Percentiles rank a stretch among this genome's conserved stretches.
Conservation (phyloP, 2,329 filamentous ascomycete genomes). For the Botryotinia narcissicola region DNA sequence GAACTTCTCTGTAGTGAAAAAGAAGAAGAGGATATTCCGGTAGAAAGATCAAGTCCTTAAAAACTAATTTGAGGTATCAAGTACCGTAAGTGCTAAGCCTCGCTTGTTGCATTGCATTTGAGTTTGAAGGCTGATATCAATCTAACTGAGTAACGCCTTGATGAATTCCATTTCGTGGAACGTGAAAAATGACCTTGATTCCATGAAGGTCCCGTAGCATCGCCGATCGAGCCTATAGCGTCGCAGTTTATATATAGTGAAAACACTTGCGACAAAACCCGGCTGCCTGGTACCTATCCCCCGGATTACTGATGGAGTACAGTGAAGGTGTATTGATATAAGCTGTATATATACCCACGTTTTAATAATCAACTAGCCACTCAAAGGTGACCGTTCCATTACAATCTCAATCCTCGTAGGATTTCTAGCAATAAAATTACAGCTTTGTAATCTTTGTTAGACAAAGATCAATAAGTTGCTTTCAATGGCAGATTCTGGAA, state of each 20-base stretch:
- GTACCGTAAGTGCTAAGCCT: background rate
- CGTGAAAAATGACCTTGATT: background rate
- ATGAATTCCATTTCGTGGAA: background rate
- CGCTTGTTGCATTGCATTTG: background rate
- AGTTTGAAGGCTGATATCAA: background rate
- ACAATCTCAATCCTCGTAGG: accelerated
- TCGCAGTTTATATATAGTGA: background rate
- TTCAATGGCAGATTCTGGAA: background rate
- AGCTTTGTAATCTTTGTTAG: background rate
- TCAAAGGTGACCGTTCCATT: background rate
- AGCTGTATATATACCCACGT: background rate
- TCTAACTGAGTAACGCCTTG: background rate
- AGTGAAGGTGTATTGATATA: background rate
- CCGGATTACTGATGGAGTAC: background rate
- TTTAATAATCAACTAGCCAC: background rate
- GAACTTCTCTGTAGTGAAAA: background rate
- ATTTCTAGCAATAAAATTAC: no score
- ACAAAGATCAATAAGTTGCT: background rate
- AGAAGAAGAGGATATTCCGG: background rate
- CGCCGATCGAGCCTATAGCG: background rate
- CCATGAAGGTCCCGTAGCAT: background rate
- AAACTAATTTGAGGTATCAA: background rate
- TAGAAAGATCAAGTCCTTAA: background rate
- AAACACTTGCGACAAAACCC: background rate
- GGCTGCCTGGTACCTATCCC: no score